Conservation (phyloP, 352 stramenopile species). For the Globisporangium ultimum region DNA sequence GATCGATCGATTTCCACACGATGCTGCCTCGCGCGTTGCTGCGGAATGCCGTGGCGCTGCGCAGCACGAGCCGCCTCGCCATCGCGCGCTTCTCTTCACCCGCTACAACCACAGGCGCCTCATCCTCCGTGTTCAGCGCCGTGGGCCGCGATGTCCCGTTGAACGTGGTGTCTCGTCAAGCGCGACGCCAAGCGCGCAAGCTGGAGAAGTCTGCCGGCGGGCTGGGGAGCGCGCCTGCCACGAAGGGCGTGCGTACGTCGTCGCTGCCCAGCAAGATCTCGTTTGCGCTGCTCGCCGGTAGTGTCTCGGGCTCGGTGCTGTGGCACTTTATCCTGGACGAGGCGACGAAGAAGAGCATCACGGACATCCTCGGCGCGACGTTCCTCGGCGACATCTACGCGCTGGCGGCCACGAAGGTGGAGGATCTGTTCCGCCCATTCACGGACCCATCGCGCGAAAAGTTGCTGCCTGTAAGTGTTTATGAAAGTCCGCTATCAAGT, state of each 20-base stretch:
- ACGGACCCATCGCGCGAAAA: conserved; percentile 81
- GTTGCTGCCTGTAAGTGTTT: conserved; percentile 50
- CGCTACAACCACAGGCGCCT: neutral
- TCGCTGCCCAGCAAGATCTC: conserved; percentile 75
- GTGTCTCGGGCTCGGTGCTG: conserved; percentile 55
- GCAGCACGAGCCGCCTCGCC: conserved; percentile 1
- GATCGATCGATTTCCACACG: neutral
- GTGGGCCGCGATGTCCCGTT: conserved; percentile 61
- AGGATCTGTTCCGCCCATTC: conserved; percentile 70
- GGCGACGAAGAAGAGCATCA: conserved; percentile 36
- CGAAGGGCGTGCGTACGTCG: conserved; percentile 61
- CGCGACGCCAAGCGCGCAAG: conserved; percentile 53
- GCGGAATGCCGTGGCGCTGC: conserved; percentile 8
- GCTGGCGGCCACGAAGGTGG: conserved; percentile 53
- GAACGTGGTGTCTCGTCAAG: conserved; percentile 52
- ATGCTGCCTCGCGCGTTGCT: conserved; percentile 12
- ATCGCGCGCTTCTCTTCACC: conserved; percentile 9
- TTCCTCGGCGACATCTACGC: conserved; percentile 65
- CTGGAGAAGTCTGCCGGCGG: conserved; percentile 30
- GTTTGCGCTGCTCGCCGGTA: conserved; percentile 54
- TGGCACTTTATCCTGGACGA: conserved; percentile 81
- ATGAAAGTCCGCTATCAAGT: neutral
- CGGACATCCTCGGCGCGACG: conserved; percentile 45
- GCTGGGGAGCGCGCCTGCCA: conserved; percentile 13
- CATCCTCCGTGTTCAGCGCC: conserved; percentile 8